Evolutionary conservation across 768 basidiomycete genomes (phyloP).

Genomic region (Sporobolomyces roseus): DNA sequence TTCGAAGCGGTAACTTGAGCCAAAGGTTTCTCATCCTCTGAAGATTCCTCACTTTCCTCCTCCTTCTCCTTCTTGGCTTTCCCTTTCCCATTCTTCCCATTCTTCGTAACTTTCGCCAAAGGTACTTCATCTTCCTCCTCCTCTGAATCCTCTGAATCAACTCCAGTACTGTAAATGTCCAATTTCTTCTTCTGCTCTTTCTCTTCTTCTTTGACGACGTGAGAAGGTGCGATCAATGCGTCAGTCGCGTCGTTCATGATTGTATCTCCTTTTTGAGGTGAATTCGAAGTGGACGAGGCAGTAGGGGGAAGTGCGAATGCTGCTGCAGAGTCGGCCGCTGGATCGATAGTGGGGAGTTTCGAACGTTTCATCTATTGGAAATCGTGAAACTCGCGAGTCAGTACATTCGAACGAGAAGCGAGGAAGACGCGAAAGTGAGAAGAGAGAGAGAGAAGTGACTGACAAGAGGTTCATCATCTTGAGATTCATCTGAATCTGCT

Average conservation of each 20-base stretch:
- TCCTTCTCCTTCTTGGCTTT: slow-evolving; percentile 44
- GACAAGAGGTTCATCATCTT: slow-evolving; percentile 32
- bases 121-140: slow-evolving; percentile 28
- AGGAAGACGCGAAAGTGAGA: background rate
- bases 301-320: background rate
- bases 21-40: slow-evolving; percentile 43
- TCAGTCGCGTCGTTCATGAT: slow-evolving; percentile 35
- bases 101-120: slow-evolving; percentile 43
- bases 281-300: too few relatives aligned
- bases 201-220: background rate
- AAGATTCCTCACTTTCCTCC: slow-evolving; percentile 1
- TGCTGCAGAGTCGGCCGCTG: background rate
- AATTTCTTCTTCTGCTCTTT: slow-evolving; percentile 28
- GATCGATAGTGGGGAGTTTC: slow-evolving; percentile 1
- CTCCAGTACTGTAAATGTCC: slow-evolving; percentile 22
- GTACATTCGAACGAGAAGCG: background rate
- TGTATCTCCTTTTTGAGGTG: slow-evolving; percentile 20
- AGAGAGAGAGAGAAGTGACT: background rate
- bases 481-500: slow-evolving; percentile 28
- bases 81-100: slow-evolving; percentile 51
- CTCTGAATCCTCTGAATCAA: slow-evolving; percentile 18
- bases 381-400: background rate
- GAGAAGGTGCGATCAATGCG: slow-evolving; percentile 12
- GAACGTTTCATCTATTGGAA: slow-evolving; percentile 14
- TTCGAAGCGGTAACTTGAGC: slow-evolving; percentile 20